These are phyloP conservation scores for Candida khao-thaluensis DNA, from an alignment of 805 yeast species.

Conservation along the genomic window DNA sequence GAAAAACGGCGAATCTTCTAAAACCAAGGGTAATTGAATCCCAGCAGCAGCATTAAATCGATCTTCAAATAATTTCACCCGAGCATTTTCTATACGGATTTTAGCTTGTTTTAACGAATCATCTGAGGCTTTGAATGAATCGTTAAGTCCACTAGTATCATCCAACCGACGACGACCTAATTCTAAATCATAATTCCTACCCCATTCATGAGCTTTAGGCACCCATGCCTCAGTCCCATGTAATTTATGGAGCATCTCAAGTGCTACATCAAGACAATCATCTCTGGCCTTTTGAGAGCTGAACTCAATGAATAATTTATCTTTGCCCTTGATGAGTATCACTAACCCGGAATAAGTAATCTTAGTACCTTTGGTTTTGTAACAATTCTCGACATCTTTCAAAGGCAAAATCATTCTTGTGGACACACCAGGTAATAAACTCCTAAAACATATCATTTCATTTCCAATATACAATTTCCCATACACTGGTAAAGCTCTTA, in stretches of 20 bases:
- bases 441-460: conserved; percentile 71
- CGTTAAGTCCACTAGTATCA: conserved; percentile 1
- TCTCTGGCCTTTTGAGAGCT: conserved; percentile 62
- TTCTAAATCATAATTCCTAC: conserved; percentile 19
- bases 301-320: conserved; percentile 76
- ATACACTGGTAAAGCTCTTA: conserved; percentile 71
- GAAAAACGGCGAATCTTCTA: conserved; percentile 62
- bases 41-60: conserved; percentile 60
- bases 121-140: conserved; percentile 7
- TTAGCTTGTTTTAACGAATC: conserved; percentile 19
- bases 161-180: conserved; percentile 16
- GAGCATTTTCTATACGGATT: conserved; percentile 50
- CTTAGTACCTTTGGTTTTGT: conserved; percentile 64
- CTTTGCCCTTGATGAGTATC: conserved; percentile 68
- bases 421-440: conserved; percentile 72
- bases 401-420: conserved; percentile 84
- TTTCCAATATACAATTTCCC: conserved; percentile 80
- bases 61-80: conserved; percentile 66
- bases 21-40: conserved; percentile 62
- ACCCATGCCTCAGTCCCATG: conserved; percentile 25
- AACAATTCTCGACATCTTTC: conserved; percentile 65
- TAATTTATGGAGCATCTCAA: conserved; percentile 48
- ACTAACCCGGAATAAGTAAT: conserved; percentile 71
- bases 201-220: conserved; percentile 26
- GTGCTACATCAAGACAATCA: conserved; percentile 61